Evolutionary conservation across 371 early-diverging fungal species (phyloP).

Genomic region (Chytridiales sp.): DNA sequence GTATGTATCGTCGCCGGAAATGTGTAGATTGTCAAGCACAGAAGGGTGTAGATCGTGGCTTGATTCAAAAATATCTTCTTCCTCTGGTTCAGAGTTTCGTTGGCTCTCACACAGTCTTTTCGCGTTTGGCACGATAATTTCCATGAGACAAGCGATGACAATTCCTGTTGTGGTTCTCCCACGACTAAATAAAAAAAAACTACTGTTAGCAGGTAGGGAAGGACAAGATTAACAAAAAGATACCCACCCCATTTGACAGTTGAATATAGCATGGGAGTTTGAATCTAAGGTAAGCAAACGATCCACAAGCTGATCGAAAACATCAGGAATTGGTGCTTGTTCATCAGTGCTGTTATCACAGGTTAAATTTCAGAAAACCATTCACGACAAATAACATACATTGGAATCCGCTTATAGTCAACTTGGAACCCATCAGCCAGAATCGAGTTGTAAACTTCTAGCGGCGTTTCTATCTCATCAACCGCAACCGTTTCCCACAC

Average conservation of each 20-base stretch:
- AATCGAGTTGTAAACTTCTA: conserved; percentile 57
- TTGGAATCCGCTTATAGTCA: conserved; percentile 69
- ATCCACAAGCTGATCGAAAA: conserved; percentile 65
- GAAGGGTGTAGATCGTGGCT: conserved; percentile 19
- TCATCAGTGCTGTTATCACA: conserved; percentile 61
- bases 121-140: conserved; percentile 40
- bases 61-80: too few species aligned
- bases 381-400: conserved; percentile 35
- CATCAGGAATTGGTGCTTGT: conserved; percentile 75
- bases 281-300: conserved; percentile 46
- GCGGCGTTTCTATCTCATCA: conserved; percentile 60
- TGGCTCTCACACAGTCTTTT: too few species aligned
- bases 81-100: too few species aligned
- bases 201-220: neutral
- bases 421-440: conserved; percentile 58
- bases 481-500: conserved; percentile 60
- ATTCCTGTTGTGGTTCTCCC: conserved; percentile 80
- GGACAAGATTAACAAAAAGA: neutral
- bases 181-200: conserved; percentile 48
- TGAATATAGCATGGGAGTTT: conserved; percentile 62
- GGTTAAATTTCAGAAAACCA: neutral
- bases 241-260: conserved; percentile 79
- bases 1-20: neutral
- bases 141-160: conserved; percentile 61
- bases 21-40: neutral